A percentile compares a stretch with the other conserved stretches of the same genome.
Evolutionary conservation across 2,329 filamentous ascomycete species (phyloP).

Genomic region (Fusarium verrucosum): DNA sequence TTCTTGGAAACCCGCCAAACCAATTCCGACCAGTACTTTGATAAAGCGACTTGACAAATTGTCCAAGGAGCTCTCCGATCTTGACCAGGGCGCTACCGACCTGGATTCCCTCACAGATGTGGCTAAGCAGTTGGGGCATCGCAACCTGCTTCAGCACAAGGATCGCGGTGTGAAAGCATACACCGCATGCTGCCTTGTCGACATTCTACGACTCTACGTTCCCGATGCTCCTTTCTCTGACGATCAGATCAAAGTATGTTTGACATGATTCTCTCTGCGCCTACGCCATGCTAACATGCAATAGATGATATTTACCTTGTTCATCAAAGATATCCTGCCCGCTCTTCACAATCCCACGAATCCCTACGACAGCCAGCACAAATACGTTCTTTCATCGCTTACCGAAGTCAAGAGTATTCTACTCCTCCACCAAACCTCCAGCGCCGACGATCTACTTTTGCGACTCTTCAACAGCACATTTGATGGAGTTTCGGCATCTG

Average conservation of each 20-base stretch:
- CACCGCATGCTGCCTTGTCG: slow-evolving; percentile 87
- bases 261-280: not conserved
- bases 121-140: slow-evolving; percentile 83
- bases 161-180: slow-evolving; percentile 93
- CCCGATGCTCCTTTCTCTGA: slow-evolving; percentile 94
- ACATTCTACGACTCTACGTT: slow-evolving; percentile 91
- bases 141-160: slow-evolving; percentile 87
- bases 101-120: slow-evolving; percentile 84
- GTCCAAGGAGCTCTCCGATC: slow-evolving; percentile 80
- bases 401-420: slow-evolving; percentile 95
- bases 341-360: slow-evolving; percentile 86
- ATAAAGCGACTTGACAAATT: slow-evolving; percentile 82
- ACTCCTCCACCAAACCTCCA: slow-evolving; percentile 86
- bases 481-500: slow-evolving; percentile 83
- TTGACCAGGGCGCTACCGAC: slow-evolving; percentile 88
- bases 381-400: slow-evolving; percentile 88
- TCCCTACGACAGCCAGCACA: slow-evolving; percentile 91
- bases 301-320: slow-evolving; percentile 91
- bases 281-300: slow-evolving; percentile 35
- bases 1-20: slow-evolving; percentile 90
- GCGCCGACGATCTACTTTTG: slow-evolving; percentile 79
- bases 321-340: slow-evolving; percentile 84
- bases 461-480: slow-evolving; percentile 90
- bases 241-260: slow-evolving; percentile 83
- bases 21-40: slow-evolving; percentile 84